phyloP scores from a whole-genome alignment of 1,284 basidiomycete genomes.

The Trichosporon asahii region DNA sequence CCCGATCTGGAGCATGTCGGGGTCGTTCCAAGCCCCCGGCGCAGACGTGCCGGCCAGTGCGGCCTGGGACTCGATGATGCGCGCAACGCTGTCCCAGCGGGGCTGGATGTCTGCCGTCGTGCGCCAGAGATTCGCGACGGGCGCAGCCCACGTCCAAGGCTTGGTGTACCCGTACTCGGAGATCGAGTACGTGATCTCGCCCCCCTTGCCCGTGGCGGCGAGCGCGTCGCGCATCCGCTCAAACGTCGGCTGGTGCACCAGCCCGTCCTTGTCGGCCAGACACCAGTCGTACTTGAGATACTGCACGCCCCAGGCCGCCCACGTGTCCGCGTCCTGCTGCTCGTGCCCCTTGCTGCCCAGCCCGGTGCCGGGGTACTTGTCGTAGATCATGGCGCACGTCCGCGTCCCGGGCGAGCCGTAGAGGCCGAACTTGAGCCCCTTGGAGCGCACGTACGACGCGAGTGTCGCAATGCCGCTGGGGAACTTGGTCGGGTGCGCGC shows the following conservation, averaged over 20 bases:
- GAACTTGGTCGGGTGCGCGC: not conserved
- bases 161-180: conserved; percentile 10
- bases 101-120: conserved; percentile 4
- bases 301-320: conserved; percentile 4
- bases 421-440: conserved; percentile 12
- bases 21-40: not conserved
- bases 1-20: conserved; percentile 13
- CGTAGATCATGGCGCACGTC: conserved; percentile 10
- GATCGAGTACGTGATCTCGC: conserved; percentile 8
- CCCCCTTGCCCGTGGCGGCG: not conserved
- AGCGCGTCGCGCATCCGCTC: conserved; percentile 6
- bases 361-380: not conserved
- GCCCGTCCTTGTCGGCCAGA: conserved; percentile 7
- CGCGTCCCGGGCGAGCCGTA: conserved; percentile 8
- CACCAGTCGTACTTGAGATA: conserved; percentile 16
- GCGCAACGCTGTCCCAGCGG: not conserved
- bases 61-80: not conserved
- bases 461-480: not conserved
- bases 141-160: conserved; percentile 10
- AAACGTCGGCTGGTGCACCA: not conserved
- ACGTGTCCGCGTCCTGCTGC: conserved; percentile 8
- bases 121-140: conserved; percentile 7
- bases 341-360: not conserved
- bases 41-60: not conserved
- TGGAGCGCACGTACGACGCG: not conserved